These are phyloP conservation scores for Omphalotus guepiniiformis DNA, from an alignment of 768 basidiomycete species.

Conservation along the genomic window DNA sequence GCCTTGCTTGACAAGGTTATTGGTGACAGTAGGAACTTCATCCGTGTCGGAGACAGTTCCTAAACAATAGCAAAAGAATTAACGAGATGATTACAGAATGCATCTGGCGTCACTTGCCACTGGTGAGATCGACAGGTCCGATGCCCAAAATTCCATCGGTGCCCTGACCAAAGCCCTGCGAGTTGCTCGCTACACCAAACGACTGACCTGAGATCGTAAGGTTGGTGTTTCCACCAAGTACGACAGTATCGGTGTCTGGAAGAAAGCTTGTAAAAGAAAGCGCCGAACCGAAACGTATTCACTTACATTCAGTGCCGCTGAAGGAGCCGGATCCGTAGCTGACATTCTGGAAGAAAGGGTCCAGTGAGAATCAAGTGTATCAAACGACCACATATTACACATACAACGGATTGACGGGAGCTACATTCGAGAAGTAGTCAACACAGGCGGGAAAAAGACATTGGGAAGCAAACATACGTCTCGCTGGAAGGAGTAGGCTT, in stretches of 20 bases:
- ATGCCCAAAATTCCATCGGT: constrained; percentile 58
- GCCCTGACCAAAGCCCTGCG: constrained; percentile 39
- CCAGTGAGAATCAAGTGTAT: not conserved
- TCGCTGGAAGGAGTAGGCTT: constrained; percentile 5
- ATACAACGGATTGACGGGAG: constrained; percentile 20
- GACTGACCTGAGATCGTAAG: constrained; percentile 44
- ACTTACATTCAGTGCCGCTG: constrained; percentile 41
- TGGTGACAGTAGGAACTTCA: constrained; percentile 53
- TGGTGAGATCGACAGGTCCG: constrained; percentile 55
- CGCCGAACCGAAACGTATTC: not conserved
- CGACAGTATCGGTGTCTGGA: constrained; percentile 20
- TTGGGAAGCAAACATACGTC: not conserved
- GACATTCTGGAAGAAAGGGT: constrained; percentile 29
- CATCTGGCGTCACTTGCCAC: not conserved
- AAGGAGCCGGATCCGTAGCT: constrained; percentile 53
- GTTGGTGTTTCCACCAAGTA: constrained; percentile 3
- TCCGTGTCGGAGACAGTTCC: constrained; percentile 25
- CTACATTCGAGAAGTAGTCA: constrained; percentile 21
- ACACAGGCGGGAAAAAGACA: not conserved
- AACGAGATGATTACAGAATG: not conserved
- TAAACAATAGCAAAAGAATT: constrained; percentile 8
- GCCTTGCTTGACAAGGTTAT: constrained; percentile 44
- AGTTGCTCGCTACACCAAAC: constrained; percentile 41
- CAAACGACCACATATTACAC: not conserved
- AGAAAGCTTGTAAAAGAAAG: not conserved